Percentiles rank a stretch among this genome's conserved stretches.
Conservation (phyloP, 257 asterid species). For the Solanum etuberosum region DNA sequence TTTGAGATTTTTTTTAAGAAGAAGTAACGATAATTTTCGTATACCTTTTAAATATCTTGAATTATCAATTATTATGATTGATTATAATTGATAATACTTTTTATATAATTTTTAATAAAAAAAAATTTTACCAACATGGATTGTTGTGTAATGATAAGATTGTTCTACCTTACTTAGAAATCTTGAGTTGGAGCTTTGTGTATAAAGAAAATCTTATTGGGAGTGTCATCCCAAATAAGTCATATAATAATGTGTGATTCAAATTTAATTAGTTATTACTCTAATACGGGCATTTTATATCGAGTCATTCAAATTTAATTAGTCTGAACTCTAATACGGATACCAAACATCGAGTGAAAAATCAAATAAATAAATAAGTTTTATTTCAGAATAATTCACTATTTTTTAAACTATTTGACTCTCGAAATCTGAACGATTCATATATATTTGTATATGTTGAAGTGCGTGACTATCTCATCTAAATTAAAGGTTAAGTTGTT, state of each 20-base stretch:
- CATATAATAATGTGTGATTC: background rate
- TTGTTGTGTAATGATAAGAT: no score
- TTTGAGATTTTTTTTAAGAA: no score
- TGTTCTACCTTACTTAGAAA: no score
- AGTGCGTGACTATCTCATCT: background rate
- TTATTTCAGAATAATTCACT: background rate
- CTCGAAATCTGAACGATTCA: background rate
- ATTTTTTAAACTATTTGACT: background rate
- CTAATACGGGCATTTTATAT: rapidly evolving
- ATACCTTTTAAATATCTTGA: no score
- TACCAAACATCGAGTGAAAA: rapidly evolving
- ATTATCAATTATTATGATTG: background rate
- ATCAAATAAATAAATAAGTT: background rate
- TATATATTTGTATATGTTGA: background rate
- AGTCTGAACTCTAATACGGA: background rate
- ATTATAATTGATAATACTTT: background rate
- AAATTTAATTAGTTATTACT: background rate
- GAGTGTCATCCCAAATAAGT: background rate
- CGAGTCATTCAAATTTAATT: no score
- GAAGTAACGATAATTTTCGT: no score
- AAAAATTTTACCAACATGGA: background rate
- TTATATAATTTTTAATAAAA: no score
- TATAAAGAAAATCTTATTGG: no score
- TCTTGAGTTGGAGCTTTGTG: background rate
- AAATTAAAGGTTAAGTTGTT: no score